Percentiles rank a stretch among this genome's conserved stretches.
These are phyloP conservation scores for Pseudofabraea citricarpa DNA, from an alignment of 2,329 filamentous ascomycete species.

Conservation along the genomic window DNA sequence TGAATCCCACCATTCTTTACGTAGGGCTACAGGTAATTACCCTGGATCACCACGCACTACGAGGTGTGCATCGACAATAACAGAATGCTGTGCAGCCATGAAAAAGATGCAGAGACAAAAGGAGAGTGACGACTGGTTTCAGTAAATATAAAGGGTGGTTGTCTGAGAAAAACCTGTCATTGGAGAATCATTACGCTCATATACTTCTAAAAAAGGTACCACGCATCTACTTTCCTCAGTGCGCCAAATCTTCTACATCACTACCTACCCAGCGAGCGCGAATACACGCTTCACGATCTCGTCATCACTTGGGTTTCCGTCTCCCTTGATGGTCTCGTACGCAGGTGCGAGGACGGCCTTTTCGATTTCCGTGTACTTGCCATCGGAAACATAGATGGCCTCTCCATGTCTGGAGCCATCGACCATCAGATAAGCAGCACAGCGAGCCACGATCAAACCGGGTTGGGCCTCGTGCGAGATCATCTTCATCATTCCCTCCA, in stretches of 20 bases:
- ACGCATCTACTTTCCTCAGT: no score
- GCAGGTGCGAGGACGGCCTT: conserved; percentile 34
- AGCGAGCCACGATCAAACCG: conserved; percentile 41
- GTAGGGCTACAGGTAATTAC: no score
- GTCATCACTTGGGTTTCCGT: conserved; percentile 31
- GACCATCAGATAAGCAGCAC: conserved; percentile 44
- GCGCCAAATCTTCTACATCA: conserved; percentile 1
- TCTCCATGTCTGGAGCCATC: conserved; percentile 44
- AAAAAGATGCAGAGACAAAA: no score
- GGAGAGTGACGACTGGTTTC: no score
- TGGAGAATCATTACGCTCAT: no score
- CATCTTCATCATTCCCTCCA: conserved; percentile 31
- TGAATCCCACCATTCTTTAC: no score
- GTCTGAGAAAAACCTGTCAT: no score
- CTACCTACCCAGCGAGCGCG: conserved; percentile 4
- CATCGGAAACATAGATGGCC: conserved; percentile 43
- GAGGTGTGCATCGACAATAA: no score
- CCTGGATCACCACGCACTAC: no score
- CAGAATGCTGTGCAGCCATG: no score
- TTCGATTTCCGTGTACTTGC: conserved; percentile 49
- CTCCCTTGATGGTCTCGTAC: conserved; percentile 27
- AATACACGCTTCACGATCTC: conserved; percentile 27
- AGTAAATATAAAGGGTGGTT: no score
- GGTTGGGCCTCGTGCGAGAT: conserved; percentile 39
- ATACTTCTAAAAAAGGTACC: no score